Evolutionary conservation across 2,329 filamentous ascomycete genomes (phyloP).

Genomic region (Neonectria sp.): DNA sequence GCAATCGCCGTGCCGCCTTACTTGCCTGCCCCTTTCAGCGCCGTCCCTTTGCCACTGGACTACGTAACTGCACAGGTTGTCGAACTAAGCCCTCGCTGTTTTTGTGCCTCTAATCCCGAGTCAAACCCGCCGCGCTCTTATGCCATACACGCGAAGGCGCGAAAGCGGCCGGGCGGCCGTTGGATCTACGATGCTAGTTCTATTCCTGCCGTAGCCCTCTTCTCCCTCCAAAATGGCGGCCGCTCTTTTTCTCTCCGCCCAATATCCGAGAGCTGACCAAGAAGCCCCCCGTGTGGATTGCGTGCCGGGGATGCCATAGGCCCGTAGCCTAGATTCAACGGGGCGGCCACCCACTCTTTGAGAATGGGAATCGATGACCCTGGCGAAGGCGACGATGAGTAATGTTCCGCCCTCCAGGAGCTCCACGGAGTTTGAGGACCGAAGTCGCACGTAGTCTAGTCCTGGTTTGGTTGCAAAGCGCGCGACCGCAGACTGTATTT

Average conservation of each 20-base stretch:
- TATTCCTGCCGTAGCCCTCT: no score
- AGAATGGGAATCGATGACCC: conserved; percentile 4
- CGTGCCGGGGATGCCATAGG: conserved; percentile 9
- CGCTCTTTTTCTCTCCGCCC: conserved; percentile 3
- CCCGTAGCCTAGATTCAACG: background rate
- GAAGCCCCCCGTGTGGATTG: background rate
- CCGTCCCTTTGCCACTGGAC: no score
- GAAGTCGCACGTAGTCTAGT: background rate
- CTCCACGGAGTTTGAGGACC: conserved; percentile 27
- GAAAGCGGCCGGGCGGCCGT: background rate
- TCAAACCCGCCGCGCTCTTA: conserved; percentile 23
- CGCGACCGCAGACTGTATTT: no score
- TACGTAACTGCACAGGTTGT: background rate
- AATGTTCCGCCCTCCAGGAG: conserved; percentile 11
- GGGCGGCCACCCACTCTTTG: conserved; percentile 5
- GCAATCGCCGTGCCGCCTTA: background rate
- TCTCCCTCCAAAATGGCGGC: background rate
- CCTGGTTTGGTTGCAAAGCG: background rate
- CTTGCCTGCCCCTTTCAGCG: background rate
- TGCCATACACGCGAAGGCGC: conserved; percentile 8
- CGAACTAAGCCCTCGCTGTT: background rate
- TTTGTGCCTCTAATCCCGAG: conserved; percentile 18
- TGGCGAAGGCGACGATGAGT: conserved; percentile 20
- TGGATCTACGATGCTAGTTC: no score
- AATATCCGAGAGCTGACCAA: conserved; percentile 25